A percentile compares a stretch with the other conserved stretches of the same genome.
Conservation (phyloP, 345 rosid species). For the Boechera retrofracta region DNA sequence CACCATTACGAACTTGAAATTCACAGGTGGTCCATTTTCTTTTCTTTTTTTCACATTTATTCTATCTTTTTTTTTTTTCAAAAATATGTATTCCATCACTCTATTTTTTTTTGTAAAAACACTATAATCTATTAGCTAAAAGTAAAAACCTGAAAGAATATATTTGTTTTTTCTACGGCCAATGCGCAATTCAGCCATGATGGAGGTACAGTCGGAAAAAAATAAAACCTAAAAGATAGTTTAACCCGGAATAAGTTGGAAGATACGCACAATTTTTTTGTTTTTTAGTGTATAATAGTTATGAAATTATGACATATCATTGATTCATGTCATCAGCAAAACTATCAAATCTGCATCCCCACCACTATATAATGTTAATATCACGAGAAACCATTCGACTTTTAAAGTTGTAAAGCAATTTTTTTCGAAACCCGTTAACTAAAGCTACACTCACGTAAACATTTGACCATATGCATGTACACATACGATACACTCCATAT, state of each 20-base stretch:
- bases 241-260: no score
- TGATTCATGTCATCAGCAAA: background rate
- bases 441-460: constrained; percentile 8
- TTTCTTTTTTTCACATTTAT: background rate
- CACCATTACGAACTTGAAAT: background rate
- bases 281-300: background rate
- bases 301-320: background rate
- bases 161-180: background rate
- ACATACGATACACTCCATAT: background rate
- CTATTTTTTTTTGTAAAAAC: no score
- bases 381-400: background rate
- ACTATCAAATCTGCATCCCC: background rate
- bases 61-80: no score
- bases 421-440: background rate
- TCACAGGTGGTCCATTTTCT: background rate
- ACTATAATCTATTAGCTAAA: no score
- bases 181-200: background rate
- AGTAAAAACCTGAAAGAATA: background rate
- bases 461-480: constrained; percentile 21
- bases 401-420: constrained; percentile 25
- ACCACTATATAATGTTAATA: constrained; percentile 2
- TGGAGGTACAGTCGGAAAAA: background rate
- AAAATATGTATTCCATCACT: no score
- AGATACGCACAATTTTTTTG: background rate
- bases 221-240: no score